Percentiles rank a stretch among this genome's conserved stretches.
Evolutionary conservation across 345 rosid genomes (phyloP).

Genomic region (Populus tremula): DNA sequence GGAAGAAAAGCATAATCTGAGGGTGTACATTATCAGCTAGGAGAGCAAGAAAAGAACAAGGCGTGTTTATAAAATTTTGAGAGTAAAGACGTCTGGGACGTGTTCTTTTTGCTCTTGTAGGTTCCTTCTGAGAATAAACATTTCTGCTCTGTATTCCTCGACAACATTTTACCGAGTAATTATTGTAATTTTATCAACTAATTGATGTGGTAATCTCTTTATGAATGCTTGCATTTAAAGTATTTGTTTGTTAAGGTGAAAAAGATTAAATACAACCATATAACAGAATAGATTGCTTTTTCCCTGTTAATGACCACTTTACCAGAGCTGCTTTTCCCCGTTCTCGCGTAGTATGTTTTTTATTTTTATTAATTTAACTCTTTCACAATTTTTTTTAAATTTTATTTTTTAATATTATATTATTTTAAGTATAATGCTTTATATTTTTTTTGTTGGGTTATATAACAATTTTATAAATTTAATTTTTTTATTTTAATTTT

Average conservation of each 20-base stretch:
- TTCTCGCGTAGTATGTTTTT: no score
- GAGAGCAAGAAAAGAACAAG: conserved; percentile 27
- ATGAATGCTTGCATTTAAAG: background rate
- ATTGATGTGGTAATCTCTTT: background rate
- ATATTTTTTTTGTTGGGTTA: no score
- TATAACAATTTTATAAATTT: no score
- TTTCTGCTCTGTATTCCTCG: conserved; percentile 17
- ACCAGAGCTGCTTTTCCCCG: background rate
- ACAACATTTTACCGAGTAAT: conserved; percentile 14
- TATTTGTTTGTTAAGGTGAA: background rate
- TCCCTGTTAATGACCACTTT: background rate
- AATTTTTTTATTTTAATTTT: no score
- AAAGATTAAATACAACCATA: background rate
- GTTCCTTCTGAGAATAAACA: conserved; percentile 6
- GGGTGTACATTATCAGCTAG: conserved; percentile 36
- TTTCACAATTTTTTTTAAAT: no score
- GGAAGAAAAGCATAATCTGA: conserved; percentile 12
- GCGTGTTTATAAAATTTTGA: conserved; percentile 32
- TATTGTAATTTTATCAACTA: background rate
- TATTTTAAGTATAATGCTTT: no score
- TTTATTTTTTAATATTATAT: no score
- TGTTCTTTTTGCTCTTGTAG: conserved; percentile 27
- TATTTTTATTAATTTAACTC: no score
- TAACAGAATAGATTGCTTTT: background rate
- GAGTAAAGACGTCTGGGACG: conserved; percentile 14